A percentile compares a stretch with the other conserved stretches of the same genome.
phyloP scores from a whole-genome alignment of 176 grass and related monocot species.

The Triticum turgidum region DNA sequence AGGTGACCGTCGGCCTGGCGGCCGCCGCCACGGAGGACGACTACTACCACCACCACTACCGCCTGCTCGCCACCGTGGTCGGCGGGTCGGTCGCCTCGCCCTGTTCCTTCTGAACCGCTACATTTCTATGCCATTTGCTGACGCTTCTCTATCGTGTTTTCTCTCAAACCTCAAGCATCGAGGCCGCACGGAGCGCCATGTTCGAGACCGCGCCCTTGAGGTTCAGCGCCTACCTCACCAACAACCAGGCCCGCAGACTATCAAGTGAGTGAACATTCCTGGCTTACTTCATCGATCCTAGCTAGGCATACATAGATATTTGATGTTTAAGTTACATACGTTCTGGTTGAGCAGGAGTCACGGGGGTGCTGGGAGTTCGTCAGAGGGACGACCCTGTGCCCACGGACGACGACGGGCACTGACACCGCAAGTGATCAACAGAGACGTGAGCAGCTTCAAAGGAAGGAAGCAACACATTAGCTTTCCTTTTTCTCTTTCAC shows the following conservation, averaged over 20 bases:
- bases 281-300: background rate
- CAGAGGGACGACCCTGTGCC: conserved; percentile 32
- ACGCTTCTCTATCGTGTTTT: background rate
- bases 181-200: conserved; percentile 39
- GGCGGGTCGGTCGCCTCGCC: conserved; percentile 27
- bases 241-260: conserved; percentile 42
- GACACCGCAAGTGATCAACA: background rate
- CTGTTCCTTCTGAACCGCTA: background rate
- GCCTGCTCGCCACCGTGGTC: conserved; percentile 32
- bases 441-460: background rate
- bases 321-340: background rate
- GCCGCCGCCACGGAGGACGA: conserved; percentile 12
- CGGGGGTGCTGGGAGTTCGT: conserved; percentile 33
- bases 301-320: background rate
- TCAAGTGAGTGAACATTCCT: conserved; percentile 34
- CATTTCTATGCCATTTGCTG: background rate
- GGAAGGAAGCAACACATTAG: background rate
- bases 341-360: conserved; percentile 27
- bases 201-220: conserved; percentile 17
- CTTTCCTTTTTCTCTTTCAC: background rate
- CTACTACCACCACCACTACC: conserved; percentile 45
- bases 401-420: background rate
- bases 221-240: conserved; percentile 45
- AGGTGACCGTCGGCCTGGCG: conserved; percentile 25
- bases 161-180: background rate